A percentile compares a stretch with the other conserved stretches of the same genome.
These are phyloP conservation scores for Toxicodendron radicans DNA, from an alignment of 345 rosid species.

Conservation along the genomic window DNA sequence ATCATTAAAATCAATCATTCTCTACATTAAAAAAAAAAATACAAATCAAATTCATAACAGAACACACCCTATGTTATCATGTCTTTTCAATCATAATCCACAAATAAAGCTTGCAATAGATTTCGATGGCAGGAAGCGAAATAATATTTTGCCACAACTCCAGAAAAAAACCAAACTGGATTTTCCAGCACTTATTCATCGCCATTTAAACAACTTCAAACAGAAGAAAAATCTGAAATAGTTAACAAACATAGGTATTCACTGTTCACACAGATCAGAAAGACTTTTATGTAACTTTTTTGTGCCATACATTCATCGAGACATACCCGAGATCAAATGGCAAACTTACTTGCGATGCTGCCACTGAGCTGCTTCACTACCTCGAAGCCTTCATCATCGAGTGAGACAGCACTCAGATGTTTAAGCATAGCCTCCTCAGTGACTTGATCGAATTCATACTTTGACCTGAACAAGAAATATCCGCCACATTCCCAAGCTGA, in stretches of 20 bases:
- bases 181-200: not conserved
- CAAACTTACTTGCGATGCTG: slow-evolving; percentile 28
- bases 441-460: slow-evolving; percentile 33
- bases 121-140: not conserved
- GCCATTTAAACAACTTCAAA: not conserved
- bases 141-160: not conserved
- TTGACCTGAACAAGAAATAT: slow-evolving; percentile 33
- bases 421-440: slow-evolving; percentile 29
- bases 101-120: too few species aligned
- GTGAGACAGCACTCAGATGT: slow-evolving; percentile 27
- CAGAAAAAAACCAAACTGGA: not conserved
- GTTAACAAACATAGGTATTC: not conserved
- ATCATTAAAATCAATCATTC: too few species aligned
- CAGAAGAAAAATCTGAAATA: not conserved
- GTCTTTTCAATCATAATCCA: too few species aligned
- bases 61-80: too few species aligned
- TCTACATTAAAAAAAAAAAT: too few species aligned
- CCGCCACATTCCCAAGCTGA: slow-evolving; percentile 48
- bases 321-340: slow-evolving; percentile 3
- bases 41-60: too few species aligned
- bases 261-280: not conserved
- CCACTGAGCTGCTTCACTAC: slow-evolving; percentile 35
- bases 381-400: slow-evolving; percentile 27
- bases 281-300: not conserved
- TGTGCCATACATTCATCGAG: slow-evolving; percentile 21